Base-by-base conservation (phyloP, 371 early-diverging fungal species). In the Mortierella sp. region DNA sequence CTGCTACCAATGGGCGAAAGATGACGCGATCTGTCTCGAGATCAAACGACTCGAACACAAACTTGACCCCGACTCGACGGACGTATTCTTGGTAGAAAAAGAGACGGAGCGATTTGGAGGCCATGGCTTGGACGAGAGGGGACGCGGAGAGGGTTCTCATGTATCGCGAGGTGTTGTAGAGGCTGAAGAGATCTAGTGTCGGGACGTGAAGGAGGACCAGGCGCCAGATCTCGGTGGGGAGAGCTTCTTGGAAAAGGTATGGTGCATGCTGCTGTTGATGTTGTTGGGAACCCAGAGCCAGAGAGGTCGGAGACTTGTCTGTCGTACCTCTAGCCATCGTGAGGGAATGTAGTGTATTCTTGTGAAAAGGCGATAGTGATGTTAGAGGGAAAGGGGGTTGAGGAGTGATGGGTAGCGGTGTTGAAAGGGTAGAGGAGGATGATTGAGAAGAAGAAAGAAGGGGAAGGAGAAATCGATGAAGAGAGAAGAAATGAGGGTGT, bases 21-120 rank as follows among this genome's bases (percentile, higher is more conserved):
- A 84, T 77, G 52, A 84, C 77, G 6, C 81, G 76, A 65, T 84
- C 85, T 42, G 79, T 68, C 55, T 70, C 72, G 8, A 84, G 55
- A 31, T 84, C 85, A 79, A 81, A 79, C 50, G 76, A 76, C 16
- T 84, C 85, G 42, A 84, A 84, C 28, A 74, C 81, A 68, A 84
- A 81, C 45, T 70, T 70, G 79, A 84, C 74, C 0, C 81, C 79
- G 13, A 84, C 65, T 2, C 85, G 81, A 38, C 81, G 81, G 47
- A 84, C 77, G 16, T 84, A 84, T n/a, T 84, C 85, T 70, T 84
- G 85, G 58, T 84, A 84, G 45, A 84, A 71, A 31, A 76, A 84
- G 13, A 84, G 77, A 6, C 79, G 73, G 3, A 77, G 47, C 13
- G 81, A 79, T 14, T 79, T 84, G 8, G 81, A 70, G 21, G 81